Evolutionary conservation across 768 basidiomycete species (phyloP).

Genomic region (Omphalotus guepiniiformis): DNA sequence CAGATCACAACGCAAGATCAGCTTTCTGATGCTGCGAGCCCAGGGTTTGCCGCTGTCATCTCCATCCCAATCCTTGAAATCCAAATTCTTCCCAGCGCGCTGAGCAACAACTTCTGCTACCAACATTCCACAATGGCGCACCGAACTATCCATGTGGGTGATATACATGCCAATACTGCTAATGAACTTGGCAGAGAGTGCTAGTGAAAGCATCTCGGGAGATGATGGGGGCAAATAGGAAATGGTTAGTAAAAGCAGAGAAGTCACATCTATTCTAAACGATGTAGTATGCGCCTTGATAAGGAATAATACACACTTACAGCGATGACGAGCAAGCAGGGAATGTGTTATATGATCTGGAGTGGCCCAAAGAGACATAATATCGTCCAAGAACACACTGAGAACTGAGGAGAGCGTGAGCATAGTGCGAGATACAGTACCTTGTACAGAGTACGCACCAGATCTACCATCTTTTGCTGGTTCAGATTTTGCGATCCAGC

Average conservation of each 20-base stretch:
- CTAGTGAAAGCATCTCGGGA: constrained; percentile 37
- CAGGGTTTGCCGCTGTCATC: constrained; percentile 60
- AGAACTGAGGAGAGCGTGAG: constrained; percentile 33
- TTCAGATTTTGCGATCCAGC: constrained; percentile 54
- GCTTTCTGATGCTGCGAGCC: constrained; percentile 55
- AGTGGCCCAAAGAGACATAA: constrained; percentile 68
- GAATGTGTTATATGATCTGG: constrained; percentile 80
- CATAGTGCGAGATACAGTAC: not conserved
- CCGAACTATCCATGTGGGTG: constrained; percentile 64
- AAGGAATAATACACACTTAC: constrained; percentile 40
- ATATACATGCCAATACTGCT: constrained; percentile 71
- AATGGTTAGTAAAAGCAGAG: constrained; percentile 60
- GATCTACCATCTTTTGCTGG: constrained; percentile 24
- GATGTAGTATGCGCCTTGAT: constrained; percentile 1
- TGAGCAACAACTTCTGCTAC: constrained; percentile 77
- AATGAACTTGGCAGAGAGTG: constrained; percentile 60
- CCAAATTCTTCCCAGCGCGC: constrained; percentile 57
- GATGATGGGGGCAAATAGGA: constrained; percentile 58
- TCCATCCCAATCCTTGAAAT: constrained; percentile 85
- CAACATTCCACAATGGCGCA: constrained; percentile 91
- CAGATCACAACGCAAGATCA: constrained; percentile 48
- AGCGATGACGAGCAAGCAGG: constrained; percentile 66
- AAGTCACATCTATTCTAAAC: constrained; percentile 58
- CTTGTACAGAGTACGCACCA: constrained; percentile 15
- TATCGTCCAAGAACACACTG: constrained; percentile 39